phyloP scores from a whole-genome alignment of 1,284 basidiomycete species.

The Apiotrichum domesticum region DNA sequence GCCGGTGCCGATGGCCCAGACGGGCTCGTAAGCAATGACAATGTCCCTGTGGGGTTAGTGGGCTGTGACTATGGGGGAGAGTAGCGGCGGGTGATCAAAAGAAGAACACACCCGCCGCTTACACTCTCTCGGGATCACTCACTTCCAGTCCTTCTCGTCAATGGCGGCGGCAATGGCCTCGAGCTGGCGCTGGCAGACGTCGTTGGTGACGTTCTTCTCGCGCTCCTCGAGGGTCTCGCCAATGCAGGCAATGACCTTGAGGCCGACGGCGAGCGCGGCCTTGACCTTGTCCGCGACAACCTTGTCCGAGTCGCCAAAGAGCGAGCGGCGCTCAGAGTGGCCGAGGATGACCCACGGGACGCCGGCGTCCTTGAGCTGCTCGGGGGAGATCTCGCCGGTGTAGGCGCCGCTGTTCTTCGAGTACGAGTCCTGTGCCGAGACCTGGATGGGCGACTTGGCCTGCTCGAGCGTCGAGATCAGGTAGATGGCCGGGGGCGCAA shows the following conservation, averaged over 20 bases:
- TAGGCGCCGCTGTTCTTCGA: conserved; percentile 80
- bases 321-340: conserved; percentile 92
- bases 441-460: conserved; percentile 61
- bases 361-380: conserved; percentile 75
- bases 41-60: conserved; percentile 57
- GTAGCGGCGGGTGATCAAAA: not conserved
- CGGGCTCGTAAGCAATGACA: conserved; percentile 93
- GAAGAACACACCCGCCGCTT: not conserved
- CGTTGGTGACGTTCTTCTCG: conserved; percentile 69
- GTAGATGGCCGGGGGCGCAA: conserved; percentile 85
- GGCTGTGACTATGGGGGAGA: not conserved
- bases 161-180: conserved; percentile 64
- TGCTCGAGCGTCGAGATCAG: conserved; percentile 60
- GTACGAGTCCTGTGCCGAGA: conserved; percentile 91
- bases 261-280: conserved; percentile 55
- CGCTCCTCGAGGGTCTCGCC: conserved; percentile 91
- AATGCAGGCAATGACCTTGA: conserved; percentile 91
- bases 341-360: conserved; percentile 93
- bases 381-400: conserved; percentile 87
- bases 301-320: conserved; percentile 84
- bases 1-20: conserved; percentile 98
- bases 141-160: conserved; percentile 73
- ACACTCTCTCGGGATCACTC: conserved; percentile 23
- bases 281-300: conserved; percentile 81
- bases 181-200: conserved; percentile 78